Base-by-base conservation (phyloP, 257 asterid genomes). In the Catharanthus roseus region DNA sequence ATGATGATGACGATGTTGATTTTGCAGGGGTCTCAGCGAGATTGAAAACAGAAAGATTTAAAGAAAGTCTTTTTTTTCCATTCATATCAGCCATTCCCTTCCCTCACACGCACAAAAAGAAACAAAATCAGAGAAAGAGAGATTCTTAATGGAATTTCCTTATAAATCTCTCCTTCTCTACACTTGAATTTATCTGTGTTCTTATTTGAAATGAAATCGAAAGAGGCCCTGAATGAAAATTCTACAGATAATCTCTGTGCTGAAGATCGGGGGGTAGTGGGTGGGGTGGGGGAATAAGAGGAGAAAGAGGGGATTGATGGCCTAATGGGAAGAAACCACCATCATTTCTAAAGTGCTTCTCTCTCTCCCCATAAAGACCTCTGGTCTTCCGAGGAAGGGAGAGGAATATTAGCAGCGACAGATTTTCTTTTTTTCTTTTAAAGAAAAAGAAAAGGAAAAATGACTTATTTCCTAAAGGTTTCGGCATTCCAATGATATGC, bases 41-140 rank as follows among this genome's bases (percentile, higher is more conserved):
- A 67, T 68, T 49, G 6, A 85, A 83, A 62, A 88, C 81, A 57
- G 92, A 86, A 61, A 85, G 95, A 73, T 83, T 90, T 54, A 90
- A 70, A 19, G 88, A 79, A 1, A 88, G 74, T 72, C 80, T 86
- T 79, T 73, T 86, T 82, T 34, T 62, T 3, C 47, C 67, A 66
- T 77, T 79, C 67, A 23, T 66, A 76, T 79, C 90, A 51, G 81
- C 88, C 90, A 86, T 85, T 75, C 23, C 69, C 42, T 10, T 44
- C 34, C 60, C 63, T 21, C 39, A 38, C 57, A 73, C 57, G 54
- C 54, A 13, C 24, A 34, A 26, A 42, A 42, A 6, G 10, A 10
- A 51, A 65, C 49, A 65, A 60, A 47, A 5, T 70, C 58, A 68
- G 53, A 74, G 50, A 65, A 29, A 41, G 29, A 62, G 38, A 65